phyloP scores from a whole-genome alignment of 208 protist species.

The Lotmaria passim region DNA sequence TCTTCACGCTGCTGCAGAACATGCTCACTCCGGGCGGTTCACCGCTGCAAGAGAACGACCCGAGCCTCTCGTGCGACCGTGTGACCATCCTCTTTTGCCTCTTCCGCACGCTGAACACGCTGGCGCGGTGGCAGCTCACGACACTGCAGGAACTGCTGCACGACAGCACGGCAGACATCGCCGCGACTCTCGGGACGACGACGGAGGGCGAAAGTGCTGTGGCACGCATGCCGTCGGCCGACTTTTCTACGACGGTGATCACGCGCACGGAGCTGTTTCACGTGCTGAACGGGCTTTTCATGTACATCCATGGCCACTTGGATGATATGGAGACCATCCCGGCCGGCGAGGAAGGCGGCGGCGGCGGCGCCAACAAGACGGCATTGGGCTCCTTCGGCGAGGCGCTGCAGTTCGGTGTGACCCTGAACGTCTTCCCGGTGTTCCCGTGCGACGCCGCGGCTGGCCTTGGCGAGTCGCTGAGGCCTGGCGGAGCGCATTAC shows the following conservation, averaged over 20 bases:
- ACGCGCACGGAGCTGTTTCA: slow-evolving; percentile 82
- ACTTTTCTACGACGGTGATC: slow-evolving; percentile 35
- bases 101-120: slow-evolving; percentile 73
- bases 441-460: slow-evolving; percentile 24
- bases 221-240: slow-evolving; percentile 7
- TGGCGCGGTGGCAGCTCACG: slow-evolving; percentile 78
- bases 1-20: slow-evolving; percentile 81
- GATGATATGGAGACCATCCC: slow-evolving; percentile 67
- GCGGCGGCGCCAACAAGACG: slow-evolving; percentile 3
- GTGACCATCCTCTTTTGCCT: slow-evolving; percentile 70
- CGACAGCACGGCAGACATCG: slow-evolving; percentile 32
- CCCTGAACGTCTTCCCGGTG: slow-evolving; percentile 48
- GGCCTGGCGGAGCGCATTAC: slow-evolving; percentile 33
- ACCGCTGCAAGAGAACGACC: slow-evolving; percentile 28
- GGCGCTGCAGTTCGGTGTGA: slow-evolving; percentile 77
- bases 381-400: slow-evolving; percentile 59
- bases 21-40: slow-evolving; percentile 61
- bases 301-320: slow-evolving; percentile 61
- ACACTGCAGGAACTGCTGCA: slow-evolving; percentile 73
- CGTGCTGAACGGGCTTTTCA: slow-evolving; percentile 71
- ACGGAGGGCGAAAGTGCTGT: slow-evolving; percentile 17
- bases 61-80: slow-evolving; percentile 39
- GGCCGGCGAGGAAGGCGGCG: slow-evolving; percentile 18
- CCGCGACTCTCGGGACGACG: slow-evolving; percentile 14
- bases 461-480: slow-evolving; percentile 19